Conservation (phyloP, 2,329 filamentous ascomycete genomes). For the Fusarium newnesense region DNA sequence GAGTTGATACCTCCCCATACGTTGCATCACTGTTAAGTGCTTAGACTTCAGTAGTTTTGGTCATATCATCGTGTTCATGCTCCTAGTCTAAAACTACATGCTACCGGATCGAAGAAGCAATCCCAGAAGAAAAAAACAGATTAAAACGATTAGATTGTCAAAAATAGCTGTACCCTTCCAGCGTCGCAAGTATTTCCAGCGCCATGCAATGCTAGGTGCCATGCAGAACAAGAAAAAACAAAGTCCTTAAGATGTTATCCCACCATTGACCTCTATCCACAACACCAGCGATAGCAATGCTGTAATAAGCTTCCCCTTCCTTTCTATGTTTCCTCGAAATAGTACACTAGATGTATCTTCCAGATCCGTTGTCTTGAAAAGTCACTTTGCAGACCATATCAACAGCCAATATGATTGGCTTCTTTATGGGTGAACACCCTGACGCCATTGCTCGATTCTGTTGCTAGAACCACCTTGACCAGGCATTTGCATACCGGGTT, state of each 20-base stretch:
- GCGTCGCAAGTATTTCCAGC: constrained; percentile 31
- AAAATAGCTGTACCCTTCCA: constrained; percentile 27
- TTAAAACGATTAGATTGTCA: constrained; percentile 26
- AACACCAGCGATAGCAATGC: constrained; percentile 19
- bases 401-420: background rate
- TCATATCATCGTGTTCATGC: constrained; percentile 20
- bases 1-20: constrained; percentile 43
- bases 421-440: constrained; percentile 51
- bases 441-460: constrained; percentile 56
- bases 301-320: background rate
- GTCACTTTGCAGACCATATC: background rate
- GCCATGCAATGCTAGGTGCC: constrained; percentile 43
- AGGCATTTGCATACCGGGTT: constrained; percentile 45
- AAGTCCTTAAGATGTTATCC: background rate
- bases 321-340: constrained; percentile 14
- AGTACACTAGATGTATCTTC: constrained; percentile 12
- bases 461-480: constrained; percentile 46
- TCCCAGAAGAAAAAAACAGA: background rate
- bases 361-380: background rate
- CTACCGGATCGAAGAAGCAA: background rate
- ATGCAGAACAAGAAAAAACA: constrained; percentile 31
- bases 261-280: constrained; percentile 25
- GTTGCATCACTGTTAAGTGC: background rate
- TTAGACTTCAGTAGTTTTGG: background rate
- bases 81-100: constrained; percentile 14